phyloP scores from a whole-genome alignment of 257 asterid genomes.

The Fraxinus anomala region DNA sequence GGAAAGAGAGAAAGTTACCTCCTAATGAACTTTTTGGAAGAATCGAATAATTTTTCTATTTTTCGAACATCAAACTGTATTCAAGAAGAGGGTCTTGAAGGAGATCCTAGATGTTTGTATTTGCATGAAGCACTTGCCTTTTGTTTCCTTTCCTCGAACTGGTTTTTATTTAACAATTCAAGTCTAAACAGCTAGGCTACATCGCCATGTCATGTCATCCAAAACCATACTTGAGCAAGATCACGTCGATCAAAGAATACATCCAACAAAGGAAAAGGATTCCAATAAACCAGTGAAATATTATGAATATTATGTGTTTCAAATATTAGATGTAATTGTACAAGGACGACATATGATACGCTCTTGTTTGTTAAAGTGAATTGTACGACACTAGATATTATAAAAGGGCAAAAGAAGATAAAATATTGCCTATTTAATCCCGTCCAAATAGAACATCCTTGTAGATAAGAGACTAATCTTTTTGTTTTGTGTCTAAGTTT shows the following conservation, averaged over 20 bases:
- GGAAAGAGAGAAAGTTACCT: neutral
- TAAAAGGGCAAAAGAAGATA: no score
- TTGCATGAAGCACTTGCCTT: neutral
- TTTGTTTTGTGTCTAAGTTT: no score
- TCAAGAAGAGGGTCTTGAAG: neutral
- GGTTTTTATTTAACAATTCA: neutral
- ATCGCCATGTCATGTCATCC: no score
- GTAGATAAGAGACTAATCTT: no score
- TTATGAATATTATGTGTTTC: neutral
- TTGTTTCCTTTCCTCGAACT: slow-evolving; percentile 6
- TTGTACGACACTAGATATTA: neutral
- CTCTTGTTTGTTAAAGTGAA: no score
- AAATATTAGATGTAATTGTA: neutral
- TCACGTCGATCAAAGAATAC: no score
- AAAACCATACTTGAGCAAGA: no score
- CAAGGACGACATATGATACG: neutral
- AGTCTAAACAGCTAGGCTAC: neutral
- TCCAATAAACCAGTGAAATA: neutral
- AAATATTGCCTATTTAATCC: no score
- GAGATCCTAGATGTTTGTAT: neutral
- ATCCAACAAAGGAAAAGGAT: neutral
- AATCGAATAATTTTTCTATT: neutral
- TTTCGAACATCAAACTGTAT: neutral
- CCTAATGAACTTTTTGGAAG: neutral
- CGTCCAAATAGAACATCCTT: no score